These are phyloP conservation scores for Posidonia oceanica DNA, from an alignment of 116 monocot genomes.

Conservation along the genomic window DNA sequence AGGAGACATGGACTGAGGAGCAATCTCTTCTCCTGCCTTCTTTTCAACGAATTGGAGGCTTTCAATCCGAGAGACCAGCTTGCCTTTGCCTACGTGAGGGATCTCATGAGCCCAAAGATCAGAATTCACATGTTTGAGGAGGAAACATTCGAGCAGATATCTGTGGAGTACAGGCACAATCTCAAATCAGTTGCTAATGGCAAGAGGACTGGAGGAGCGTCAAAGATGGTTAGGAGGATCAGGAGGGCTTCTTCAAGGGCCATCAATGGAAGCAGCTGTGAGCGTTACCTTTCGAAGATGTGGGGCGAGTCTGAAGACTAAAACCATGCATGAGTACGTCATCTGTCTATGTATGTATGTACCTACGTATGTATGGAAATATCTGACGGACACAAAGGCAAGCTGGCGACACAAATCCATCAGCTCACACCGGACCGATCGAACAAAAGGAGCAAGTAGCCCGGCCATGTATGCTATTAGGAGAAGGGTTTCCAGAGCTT, in stretches of 20 bases:
- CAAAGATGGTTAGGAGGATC: slow-evolving; percentile 1
- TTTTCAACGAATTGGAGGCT: slow-evolving; percentile 87
- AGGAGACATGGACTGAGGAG: slow-evolving; percentile 41
- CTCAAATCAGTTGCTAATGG: slow-evolving; percentile 2
- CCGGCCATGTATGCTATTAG: too few species aligned
- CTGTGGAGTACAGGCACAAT: slow-evolving; percentile 78
- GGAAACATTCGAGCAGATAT: slow-evolving; percentile 63
- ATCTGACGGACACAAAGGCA: too few species aligned
- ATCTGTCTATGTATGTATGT: too few species aligned
- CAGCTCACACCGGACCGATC: too few species aligned
- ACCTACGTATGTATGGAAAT: too few species aligned
- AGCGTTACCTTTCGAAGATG: slow-evolving; percentile 54
- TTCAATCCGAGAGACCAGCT: slow-evolving; percentile 89
- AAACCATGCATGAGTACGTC: background rate
- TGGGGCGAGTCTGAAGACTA: slow-evolving; percentile 36
- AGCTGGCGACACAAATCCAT: too few species aligned
- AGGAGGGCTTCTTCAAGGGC: slow-evolving; percentile 31
- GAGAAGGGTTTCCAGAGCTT: too few species aligned
- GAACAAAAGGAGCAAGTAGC: too few species aligned
- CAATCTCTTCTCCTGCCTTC: slow-evolving; percentile 74
- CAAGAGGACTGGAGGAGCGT: background rate
- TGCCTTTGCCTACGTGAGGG: slow-evolving; percentile 80
- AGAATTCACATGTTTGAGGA: slow-evolving; percentile 64
- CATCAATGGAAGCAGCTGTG: slow-evolving; percentile 46
- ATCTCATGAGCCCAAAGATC: slow-evolving; percentile 53